Evolutionary conservation across 2,329 filamentous ascomycete species (phyloP).

Genomic region (Trichoderma hamatum): DNA sequence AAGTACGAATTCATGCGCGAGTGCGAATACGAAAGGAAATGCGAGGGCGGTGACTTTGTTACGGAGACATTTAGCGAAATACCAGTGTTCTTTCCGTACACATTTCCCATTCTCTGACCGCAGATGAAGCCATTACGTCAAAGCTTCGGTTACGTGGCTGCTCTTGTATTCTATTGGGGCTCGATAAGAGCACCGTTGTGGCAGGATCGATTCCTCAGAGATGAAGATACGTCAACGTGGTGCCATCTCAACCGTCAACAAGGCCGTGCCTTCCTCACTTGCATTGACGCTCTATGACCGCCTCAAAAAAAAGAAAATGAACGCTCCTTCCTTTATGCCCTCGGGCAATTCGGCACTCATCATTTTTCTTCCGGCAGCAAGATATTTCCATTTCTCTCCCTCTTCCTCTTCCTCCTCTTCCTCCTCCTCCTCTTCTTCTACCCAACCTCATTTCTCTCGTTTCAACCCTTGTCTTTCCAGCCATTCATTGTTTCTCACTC

Average conservation of each 20-base stretch:
- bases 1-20: background rate
- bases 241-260: background rate
- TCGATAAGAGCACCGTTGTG: background rate
- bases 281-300: background rate
- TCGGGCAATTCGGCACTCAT: background rate
- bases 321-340: background rate
- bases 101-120: background rate
- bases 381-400: conserved; percentile 1
- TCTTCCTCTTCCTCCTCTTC: conserved; percentile 28
- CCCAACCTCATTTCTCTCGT: conserved; percentile 4
- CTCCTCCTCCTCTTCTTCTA: background rate
- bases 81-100: background rate
- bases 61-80: background rate
- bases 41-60: background rate
- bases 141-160: background rate
- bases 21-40: background rate
- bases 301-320: background rate
- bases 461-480: conserved; percentile 26
- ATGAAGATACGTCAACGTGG: background rate
- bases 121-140: conserved; percentile 5
- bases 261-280: conserved; percentile 2
- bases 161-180: background rate
- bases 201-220: background rate
- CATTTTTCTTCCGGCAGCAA: background rate
- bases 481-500: conserved; percentile 26